Percentiles rank a stretch among this genome's conserved stretches.
phyloP scores from a whole-genome alignment of 192 early-diverging fungal species.

The Mortierella antarctica region DNA sequence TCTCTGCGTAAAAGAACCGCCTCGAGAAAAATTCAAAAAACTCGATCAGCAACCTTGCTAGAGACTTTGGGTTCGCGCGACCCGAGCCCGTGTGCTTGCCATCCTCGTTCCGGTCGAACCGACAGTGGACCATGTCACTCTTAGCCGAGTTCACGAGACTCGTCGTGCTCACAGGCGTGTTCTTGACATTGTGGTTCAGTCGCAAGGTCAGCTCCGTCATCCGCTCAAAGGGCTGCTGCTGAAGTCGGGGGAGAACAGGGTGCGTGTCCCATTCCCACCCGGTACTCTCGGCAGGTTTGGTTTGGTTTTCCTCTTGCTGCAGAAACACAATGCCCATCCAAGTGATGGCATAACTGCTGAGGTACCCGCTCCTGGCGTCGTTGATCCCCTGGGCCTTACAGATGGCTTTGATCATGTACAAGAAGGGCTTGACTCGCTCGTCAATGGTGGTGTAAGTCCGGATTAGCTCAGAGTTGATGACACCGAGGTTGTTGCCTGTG shows the following conservation, averaged over 20 bases:
- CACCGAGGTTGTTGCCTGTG: constrained; percentile 46
- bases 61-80: constrained; percentile 14
- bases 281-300: not conserved
- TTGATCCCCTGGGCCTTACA: constrained; percentile 44
- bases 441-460: constrained; percentile 42
- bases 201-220: constrained; percentile 20
- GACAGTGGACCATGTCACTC: constrained; percentile 24
- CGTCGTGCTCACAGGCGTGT: not conserved
- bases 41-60: constrained; percentile 21
- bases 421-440: constrained; percentile 50
- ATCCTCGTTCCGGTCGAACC: constrained; percentile 28
- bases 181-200: constrained; percentile 23
- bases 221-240: constrained; percentile 26
- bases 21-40: constrained; percentile 43
- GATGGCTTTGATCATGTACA: constrained; percentile 52
- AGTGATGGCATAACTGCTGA: constrained; percentile 42
- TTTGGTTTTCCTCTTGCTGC: constrained; percentile 8
- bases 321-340: constrained; percentile 44
- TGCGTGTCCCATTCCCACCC: constrained; percentile 4
- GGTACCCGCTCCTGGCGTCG: constrained; percentile 18
- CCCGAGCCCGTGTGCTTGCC: constrained; percentile 20
- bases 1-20: constrained; percentile 18
- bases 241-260: constrained; percentile 28
- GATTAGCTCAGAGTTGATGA: constrained; percentile 46
- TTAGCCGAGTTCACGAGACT: constrained; percentile 23